Base-by-base conservation (phyloP, 75 land plant genomes). In the Sequoiadendron giganteum region DNA sequence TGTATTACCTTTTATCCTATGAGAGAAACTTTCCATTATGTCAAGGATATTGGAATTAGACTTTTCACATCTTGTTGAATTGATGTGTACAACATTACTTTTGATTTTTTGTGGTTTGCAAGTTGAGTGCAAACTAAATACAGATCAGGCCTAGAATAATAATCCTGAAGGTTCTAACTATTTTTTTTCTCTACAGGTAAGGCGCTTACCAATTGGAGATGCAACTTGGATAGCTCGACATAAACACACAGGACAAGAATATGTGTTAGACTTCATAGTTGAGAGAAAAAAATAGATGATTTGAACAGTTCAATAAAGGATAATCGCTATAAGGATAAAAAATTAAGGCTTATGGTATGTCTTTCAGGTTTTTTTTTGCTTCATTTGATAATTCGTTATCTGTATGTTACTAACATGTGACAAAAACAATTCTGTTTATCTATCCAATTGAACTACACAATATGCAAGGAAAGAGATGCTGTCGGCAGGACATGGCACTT, bases 251-350 rank as follows among this genome's bases (percentile, higher is more conserved):
- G 87, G 86, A 14, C 86, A 87, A 55, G 99, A 98, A 86, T 96
- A 94, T 94, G 97, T 98, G 68, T 94, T 98, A 85, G 99, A 98
- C 85, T 98, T 98, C 80, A 94, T 98, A 86, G 95, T 98, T 81
- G 99, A 98, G 87, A 95, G 99, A 85, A 98, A 98, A 91, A 91
- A 90, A 16, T 98, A 19, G 96, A 94, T 91, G 99, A 98, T 86
- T 92, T 98, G 40, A 90, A 96, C 88, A 34, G 39, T 58, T 98
- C 99, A 70, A 98, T 98, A 82, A 93, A 91, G 87, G 99, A 98
- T 83, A 96, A 91, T 58, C 94, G 99, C 65, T 98, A 98, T 84
- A 94, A 89, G 86, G 95, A 95, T 90, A 98, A 98, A 86, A 98
- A 98, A 86, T 61, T 96, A 54, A 88, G 98, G 86, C 92, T 98